Evolutionary conservation across 2,329 filamentous ascomycete genomes (phyloP).

Genomic region (Zymoseptoria tritici): DNA sequence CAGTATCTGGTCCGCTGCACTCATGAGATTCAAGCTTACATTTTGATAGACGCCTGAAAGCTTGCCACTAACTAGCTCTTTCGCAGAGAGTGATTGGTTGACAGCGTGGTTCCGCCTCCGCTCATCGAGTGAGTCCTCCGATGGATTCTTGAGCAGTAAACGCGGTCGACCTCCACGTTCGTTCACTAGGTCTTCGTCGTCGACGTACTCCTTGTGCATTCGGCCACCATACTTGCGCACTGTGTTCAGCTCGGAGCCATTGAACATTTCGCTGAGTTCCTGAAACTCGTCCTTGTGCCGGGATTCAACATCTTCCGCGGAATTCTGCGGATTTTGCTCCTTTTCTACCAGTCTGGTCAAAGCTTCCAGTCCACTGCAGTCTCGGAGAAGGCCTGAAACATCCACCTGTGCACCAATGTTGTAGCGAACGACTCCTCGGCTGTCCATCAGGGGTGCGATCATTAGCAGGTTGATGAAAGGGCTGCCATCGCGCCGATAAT

Average conservation of each 20-base stretch:
- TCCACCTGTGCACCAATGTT: constrained; percentile 68
- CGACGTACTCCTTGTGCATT: constrained; percentile 50
- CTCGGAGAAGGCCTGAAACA: constrained; percentile 60
- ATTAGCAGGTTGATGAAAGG: constrained; percentile 72
- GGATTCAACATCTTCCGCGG: constrained; percentile 27
- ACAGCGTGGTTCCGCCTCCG: constrained; percentile 12
- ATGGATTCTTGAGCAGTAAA: constrained; percentile 44
- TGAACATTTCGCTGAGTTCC: constrained; percentile 63
- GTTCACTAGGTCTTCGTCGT: constrained; percentile 41
- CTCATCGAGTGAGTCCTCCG: constrained; percentile 23
- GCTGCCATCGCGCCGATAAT: constrained; percentile 66
- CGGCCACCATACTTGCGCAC: constrained; percentile 57
- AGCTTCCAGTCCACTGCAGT: constrained; percentile 58
- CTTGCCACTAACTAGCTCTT: constrained; percentile 32
- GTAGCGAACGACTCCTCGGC: constrained; percentile 58
- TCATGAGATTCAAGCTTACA: constrained; percentile 33
- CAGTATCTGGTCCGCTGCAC: background rate
- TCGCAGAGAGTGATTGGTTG: constrained; percentile 6
- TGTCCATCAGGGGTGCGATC: constrained; percentile 64
- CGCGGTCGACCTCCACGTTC: constrained; percentile 34
- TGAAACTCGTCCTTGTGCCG: constrained; percentile 56
- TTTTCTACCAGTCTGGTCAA: constrained; percentile 36
- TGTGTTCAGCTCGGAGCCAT: constrained; percentile 56
- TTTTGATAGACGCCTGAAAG: constrained; percentile 51
- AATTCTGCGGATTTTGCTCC: constrained; percentile 25